Conservation (phyloP, 2,329 filamentous ascomycete species). For the Talaromyces pinophilus region DNA sequence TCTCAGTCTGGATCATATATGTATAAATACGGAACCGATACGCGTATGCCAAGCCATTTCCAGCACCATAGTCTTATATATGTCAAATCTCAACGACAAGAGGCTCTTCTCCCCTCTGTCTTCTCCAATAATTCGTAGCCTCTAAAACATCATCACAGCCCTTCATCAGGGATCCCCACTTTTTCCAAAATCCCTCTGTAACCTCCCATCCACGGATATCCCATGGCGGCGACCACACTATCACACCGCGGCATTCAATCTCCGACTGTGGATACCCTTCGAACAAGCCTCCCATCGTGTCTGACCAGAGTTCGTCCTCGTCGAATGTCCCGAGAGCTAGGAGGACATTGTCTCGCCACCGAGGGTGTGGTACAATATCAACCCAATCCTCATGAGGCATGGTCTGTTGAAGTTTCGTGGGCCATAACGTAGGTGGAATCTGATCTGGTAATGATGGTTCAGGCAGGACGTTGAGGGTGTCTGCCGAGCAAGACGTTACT, state of each 20-base stretch:
- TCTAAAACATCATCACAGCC: conserved; percentile 13
- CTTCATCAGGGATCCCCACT: conserved; percentile 13
- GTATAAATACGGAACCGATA: not conserved
- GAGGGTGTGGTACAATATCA: conserved; percentile 11
- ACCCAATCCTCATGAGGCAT: conserved; percentile 18
- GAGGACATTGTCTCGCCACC: conserved; percentile 14
- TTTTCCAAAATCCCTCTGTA: conserved; percentile 14
- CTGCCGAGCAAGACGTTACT: conserved; percentile 5
- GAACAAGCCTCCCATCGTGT: conserved; percentile 15
- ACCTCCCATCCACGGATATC: conserved; percentile 19
- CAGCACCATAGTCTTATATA: no score
- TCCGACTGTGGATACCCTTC: conserved; percentile 13
- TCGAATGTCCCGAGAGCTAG: conserved; percentile 16
- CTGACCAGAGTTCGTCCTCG: conserved; percentile 15
- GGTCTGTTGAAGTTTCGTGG: conserved; percentile 16
- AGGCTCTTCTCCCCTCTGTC: conserved; percentile 1
- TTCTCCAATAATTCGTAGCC: conserved; percentile 18
- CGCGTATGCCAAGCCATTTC: not conserved
- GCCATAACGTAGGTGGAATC: conserved; percentile 5
- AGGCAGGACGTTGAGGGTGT: conserved; percentile 9
- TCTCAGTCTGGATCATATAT: not conserved
- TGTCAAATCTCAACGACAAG: not conserved
- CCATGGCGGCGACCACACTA: conserved; percentile 19
- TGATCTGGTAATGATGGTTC: not conserved
- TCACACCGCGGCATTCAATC: conserved; percentile 15